Evolutionary conservation across 768 basidiomycete species (phyloP).

Genomic region (Sporobolomyces roseus): DNA sequence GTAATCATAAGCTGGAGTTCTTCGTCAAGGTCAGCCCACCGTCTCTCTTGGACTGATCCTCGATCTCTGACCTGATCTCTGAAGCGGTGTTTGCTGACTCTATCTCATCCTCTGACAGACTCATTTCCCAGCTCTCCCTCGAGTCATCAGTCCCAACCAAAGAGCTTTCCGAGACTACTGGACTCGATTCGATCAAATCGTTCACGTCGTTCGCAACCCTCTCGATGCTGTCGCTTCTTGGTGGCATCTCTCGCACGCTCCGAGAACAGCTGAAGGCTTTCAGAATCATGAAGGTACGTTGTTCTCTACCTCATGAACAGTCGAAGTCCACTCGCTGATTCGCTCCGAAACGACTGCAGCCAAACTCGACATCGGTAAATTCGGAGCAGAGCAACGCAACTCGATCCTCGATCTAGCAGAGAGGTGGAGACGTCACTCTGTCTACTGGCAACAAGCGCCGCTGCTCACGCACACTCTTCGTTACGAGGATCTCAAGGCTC

Average conservation of each 20-base stretch:
- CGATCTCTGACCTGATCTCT: background rate
- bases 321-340: too few relatives aligned
- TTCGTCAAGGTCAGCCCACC: conserved; percentile 25
- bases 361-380: conserved; percentile 17
- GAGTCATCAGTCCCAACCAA: background rate
- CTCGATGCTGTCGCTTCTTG: conserved; percentile 26
- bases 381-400: background rate
- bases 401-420: conserved; percentile 21
- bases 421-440: conserved; percentile 30
- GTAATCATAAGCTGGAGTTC: conserved; percentile 1
- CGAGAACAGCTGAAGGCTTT: conserved; percentile 3
- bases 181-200: conserved; percentile 11
- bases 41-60: too few relatives aligned
- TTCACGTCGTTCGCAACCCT: conserved; percentile 33
- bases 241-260: conserved; percentile 24
- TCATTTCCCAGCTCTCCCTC: conserved; percentile 22
- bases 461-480: conserved; percentile 20
- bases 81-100: too few relatives aligned
- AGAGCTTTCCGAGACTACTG: background rate
- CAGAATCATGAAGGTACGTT: conserved; percentile 25
- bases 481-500: conserved; percentile 36
- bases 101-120: background rate
- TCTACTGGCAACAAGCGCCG: conserved; percentile 35
- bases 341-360: too few relatives aligned
- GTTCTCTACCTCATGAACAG: too few relatives aligned